Percentiles rank a stretch among this genome's conserved stretches.
phyloP scores from a whole-genome alignment of 169 alveolate species.

The Plasmodium inui region DNA sequence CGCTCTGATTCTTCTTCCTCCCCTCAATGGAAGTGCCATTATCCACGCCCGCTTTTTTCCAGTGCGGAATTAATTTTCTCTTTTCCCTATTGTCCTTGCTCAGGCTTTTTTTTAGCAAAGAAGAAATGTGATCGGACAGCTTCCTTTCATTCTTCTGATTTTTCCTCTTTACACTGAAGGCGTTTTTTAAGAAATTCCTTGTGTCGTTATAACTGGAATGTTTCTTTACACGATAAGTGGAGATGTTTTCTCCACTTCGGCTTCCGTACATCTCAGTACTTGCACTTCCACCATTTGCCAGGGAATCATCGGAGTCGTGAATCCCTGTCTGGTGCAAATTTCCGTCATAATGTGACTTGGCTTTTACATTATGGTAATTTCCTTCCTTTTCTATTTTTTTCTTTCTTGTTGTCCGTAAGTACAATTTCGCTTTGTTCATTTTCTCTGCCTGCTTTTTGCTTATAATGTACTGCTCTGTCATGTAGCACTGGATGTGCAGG shows the following conservation, averaged over 20 bases:
- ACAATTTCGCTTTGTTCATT: constrained; percentile 58
- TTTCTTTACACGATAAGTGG: background rate
- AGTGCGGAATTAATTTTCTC: background rate
- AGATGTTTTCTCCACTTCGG: background rate
- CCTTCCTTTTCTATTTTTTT: constrained; percentile 17
- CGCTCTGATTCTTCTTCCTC: background rate
- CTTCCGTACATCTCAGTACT: background rate
- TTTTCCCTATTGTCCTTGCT: constrained; percentile 6
- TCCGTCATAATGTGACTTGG: background rate
- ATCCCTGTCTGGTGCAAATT: background rate
- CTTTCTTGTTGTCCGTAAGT: constrained; percentile 26
- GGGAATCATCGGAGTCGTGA: constrained; percentile 16
- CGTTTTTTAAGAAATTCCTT: constrained; percentile 44
- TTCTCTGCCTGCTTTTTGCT: constrained; percentile 67
- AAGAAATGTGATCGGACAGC: constrained; percentile 62
- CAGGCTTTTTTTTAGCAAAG: constrained; percentile 18
- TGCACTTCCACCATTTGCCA: background rate
- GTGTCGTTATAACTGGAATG: constrained; percentile 33
- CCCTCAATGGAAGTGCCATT: background rate
- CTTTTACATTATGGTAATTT: background rate
- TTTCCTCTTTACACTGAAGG: constrained; percentile 14
- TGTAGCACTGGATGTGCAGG: constrained; percentile 44
- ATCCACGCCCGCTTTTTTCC: background rate
- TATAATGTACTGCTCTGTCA: constrained; percentile 67
- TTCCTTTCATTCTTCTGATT: constrained; percentile 41